Conservation (phyloP, 306 rosid genomes). For the Lagenaria siceraria region DNA sequence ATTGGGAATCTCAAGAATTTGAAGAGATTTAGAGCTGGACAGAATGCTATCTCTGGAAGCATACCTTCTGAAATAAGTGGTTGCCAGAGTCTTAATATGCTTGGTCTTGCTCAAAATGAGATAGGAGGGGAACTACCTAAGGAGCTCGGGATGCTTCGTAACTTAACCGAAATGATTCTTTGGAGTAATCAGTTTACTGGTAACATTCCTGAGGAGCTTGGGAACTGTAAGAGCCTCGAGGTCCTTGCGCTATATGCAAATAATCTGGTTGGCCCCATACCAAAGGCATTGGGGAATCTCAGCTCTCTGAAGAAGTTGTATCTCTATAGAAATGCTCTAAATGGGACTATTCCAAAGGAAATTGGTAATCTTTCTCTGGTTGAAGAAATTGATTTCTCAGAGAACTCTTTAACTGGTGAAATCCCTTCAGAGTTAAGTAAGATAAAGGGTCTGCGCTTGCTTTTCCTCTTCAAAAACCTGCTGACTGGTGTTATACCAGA, state of each 20-base stretch:
- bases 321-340: conserved; percentile 61
- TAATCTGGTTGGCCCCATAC: conserved; percentile 50
- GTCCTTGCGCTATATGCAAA: conserved; percentile 69
- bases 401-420: conserved; percentile 55
- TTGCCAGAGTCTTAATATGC: conserved; percentile 47
- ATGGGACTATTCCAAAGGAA: conserved; percentile 90
- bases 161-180: conserved; percentile 45
- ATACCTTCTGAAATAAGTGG: conserved; percentile 65
- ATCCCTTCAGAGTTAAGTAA: conserved; percentile 69
- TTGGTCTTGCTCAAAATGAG: conserved; percentile 85
- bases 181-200: conserved; percentile 69
- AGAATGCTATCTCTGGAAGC: conserved; percentile 68
- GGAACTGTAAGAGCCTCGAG: conserved; percentile 62
- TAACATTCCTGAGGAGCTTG: conserved; percentile 65
- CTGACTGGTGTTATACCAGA: conserved; percentile 73
- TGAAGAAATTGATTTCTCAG: conserved; percentile 68
- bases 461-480: conserved; percentile 78
- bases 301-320: conserved; percentile 55
- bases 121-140: conserved; percentile 65
- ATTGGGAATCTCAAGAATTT: conserved; percentile 70
- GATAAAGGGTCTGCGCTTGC: conserved; percentile 45
- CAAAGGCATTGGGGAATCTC: conserved; percentile 65
- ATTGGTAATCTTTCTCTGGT: conserved; percentile 73
- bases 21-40: conserved; percentile 63
- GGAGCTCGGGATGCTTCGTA: conserved; percentile 67